Evolutionary conservation across 208 protist species (phyloP).

Genomic region (Trypanosoma cruzi): DNA sequence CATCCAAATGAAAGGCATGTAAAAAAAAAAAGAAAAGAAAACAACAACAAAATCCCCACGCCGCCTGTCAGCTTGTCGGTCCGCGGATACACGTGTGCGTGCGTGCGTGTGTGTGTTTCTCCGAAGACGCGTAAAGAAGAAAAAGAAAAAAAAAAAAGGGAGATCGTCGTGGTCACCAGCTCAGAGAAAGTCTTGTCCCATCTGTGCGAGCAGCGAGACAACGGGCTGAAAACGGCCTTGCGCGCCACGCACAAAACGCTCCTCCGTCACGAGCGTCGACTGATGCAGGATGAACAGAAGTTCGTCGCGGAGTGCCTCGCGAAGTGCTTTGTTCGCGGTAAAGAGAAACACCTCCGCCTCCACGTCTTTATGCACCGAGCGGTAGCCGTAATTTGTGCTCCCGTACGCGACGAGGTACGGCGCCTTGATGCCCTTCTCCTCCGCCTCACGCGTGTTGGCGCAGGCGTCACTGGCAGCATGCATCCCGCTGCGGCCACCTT

Average conservation of each 20-base stretch:
- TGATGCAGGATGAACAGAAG: slow-evolving; percentile 55
- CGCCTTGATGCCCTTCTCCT: slow-evolving; percentile 4
- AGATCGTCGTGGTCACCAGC: background rate
- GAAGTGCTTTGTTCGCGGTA: slow-evolving; percentile 54
- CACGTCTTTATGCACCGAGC: slow-evolving; percentile 84
- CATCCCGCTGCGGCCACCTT: slow-evolving; percentile 1
- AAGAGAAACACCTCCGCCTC: slow-evolving; percentile 76
- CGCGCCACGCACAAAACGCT: slow-evolving; percentile 49
- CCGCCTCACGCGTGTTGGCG: background rate
- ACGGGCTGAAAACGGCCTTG: slow-evolving; percentile 79
- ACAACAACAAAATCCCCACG: too few relatives aligned
- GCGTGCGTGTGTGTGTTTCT: background rate
- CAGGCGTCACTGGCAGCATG: background rate
- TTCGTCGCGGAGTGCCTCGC: slow-evolving; percentile 54
- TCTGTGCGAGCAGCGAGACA: slow-evolving; percentile 67
- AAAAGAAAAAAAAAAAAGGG: slow-evolving; percentile 1
- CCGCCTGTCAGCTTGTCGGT: too few relatives aligned
- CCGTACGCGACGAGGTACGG: slow-evolving; percentile 82
- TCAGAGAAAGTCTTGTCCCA: slow-evolving; percentile 80
- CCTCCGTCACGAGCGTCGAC: slow-evolving; percentile 52
- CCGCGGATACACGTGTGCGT: background rate
- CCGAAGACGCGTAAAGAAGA: background rate
- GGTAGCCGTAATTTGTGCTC: slow-evolving; percentile 90
- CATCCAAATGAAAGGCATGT: too few relatives aligned
- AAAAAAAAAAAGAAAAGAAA: too few relatives aligned